Conservation (phyloP, 2,329 filamentous ascomycete species). For the Neonectria hederae region DNA sequence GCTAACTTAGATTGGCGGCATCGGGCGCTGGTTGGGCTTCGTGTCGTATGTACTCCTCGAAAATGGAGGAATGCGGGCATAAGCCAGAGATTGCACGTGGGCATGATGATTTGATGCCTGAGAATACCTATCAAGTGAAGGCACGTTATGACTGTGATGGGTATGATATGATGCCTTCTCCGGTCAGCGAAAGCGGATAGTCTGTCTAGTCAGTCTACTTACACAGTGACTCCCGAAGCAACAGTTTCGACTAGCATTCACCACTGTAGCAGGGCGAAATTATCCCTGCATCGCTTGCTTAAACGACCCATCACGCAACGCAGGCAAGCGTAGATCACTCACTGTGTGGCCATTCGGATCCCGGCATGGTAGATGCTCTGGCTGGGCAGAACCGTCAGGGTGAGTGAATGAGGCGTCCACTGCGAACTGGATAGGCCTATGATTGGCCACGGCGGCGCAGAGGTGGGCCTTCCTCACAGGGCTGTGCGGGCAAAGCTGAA, state of each 20-base stretch:
- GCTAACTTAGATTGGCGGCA: too few relatives aligned
- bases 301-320: neutral
- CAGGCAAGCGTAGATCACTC: neutral
- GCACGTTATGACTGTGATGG: neutral
- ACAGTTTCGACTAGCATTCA: neutral
- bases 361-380: neutral
- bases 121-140: too few relatives aligned
- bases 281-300: neutral
- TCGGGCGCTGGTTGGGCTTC: neutral
- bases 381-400: neutral
- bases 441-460: neutral
- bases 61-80: neutral
- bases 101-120: neutral
- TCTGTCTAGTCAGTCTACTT: neutral
- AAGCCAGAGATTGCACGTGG: neutral
- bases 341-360: neutral
- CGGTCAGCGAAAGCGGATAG: neutral
- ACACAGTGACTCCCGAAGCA: too few relatives aligned
- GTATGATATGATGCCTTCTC: neutral
- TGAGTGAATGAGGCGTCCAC: neutral
- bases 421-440: neutral
- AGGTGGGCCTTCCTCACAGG: neutral
- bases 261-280: constrained; percentile 1
- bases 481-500: neutral
- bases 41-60: neutral